Evolutionary conservation across 805 yeast genomes (phyloP).

Genomic region (Nakazawaea laoshanensis): DNA sequence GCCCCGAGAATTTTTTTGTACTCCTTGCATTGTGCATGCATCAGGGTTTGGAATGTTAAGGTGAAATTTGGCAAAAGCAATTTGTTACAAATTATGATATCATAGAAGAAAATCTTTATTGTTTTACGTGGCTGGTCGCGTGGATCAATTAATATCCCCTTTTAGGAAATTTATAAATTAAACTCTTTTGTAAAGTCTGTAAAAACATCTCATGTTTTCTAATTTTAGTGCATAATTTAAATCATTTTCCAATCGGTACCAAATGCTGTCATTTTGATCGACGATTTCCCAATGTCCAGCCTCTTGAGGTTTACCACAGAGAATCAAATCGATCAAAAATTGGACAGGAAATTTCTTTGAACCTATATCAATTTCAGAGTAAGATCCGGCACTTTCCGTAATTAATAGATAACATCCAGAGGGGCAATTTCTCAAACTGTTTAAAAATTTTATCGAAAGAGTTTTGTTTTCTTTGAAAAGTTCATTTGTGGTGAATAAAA

Average conservation of each 20-base stretch:
- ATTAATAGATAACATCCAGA: conserved; percentile 55
- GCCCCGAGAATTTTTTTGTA: not conserved
- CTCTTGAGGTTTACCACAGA: conserved; percentile 41
- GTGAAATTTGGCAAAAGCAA: too few species aligned
- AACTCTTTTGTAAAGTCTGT: conserved; percentile 57
- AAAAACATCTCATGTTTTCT: conserved; percentile 85
- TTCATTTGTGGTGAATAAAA: conserved; percentile 83
- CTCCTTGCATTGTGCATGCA: too few species aligned
- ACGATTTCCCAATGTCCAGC: conserved; percentile 61
- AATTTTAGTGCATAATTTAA: conserved; percentile 58
- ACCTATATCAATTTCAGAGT: conserved; percentile 73
- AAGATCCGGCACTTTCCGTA: conserved; percentile 87
- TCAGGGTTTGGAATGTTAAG: too few species aligned
- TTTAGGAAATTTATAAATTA: conserved; percentile 10
- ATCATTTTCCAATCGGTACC: conserved; percentile 52
- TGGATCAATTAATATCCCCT: conserved; percentile 11
- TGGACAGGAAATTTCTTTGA: conserved; percentile 75
- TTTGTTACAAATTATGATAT: too few species aligned
- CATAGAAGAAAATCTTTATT: too few species aligned
- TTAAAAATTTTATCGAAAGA: conserved; percentile 51
- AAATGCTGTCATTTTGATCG: conserved; percentile 62
- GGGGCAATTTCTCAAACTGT: conserved; percentile 39
- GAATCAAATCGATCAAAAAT: conserved; percentile 64
- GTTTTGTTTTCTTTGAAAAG: conserved; percentile 62
- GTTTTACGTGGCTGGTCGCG: too few species aligned